Conservation (phyloP, 108 stramenopile species). For the Schizochytrium sp. region DNA sequence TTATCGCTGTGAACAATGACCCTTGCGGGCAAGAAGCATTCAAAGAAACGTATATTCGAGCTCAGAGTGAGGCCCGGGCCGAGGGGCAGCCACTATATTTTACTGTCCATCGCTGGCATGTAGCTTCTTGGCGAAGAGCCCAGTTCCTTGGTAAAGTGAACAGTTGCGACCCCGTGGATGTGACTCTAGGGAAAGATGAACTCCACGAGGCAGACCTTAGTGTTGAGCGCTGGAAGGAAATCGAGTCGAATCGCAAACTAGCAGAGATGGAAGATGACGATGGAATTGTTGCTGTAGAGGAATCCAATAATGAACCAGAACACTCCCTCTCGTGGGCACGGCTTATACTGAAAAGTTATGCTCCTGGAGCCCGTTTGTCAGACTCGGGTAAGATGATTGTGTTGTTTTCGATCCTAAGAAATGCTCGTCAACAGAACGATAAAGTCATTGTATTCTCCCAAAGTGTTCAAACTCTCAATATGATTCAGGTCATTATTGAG, state of each 20-base stretch:
- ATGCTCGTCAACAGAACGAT: background rate
- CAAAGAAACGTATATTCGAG: background rate
- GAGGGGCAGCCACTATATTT: background rate
- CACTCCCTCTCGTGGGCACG: conserved; percentile 3
- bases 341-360: background rate
- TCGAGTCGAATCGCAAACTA: background rate
- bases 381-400: conserved; percentile 57
- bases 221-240: background rate
- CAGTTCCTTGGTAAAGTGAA: background rate
- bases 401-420: background rate
- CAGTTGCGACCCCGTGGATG: background rate
- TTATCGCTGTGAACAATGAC: background rate
- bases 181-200: background rate
- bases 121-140: background rate
- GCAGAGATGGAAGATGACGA: background rate
- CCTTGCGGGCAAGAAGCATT: background rate
- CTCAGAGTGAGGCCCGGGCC: background rate
- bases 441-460: conserved; percentile 55
- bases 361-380: background rate
- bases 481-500: conserved; percentile 1
- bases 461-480: conserved; percentile 7
- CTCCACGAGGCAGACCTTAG: background rate
- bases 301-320: background rate
- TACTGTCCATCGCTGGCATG: background rate
- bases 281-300: conserved; percentile 2